Base-by-base conservation (phyloP, 176 grass and related monocot species). In the Triticum turgidum region DNA sequence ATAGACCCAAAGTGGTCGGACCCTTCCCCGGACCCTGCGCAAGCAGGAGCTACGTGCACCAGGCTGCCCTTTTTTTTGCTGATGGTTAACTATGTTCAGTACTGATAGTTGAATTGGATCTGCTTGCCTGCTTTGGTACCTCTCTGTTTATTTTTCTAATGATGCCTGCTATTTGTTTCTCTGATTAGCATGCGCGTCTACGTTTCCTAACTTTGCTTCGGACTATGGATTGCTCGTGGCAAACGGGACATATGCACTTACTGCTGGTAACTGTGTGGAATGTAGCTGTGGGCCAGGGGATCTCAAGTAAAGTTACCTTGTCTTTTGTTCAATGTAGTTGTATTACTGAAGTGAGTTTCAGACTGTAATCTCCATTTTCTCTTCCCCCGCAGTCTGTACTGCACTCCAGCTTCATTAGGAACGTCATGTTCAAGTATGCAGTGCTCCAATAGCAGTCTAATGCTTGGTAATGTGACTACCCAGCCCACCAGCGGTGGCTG, bases 231-330 rank as follows among this genome's bases (percentile, higher is more conserved):
- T 94, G 80, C 77, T 99, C 18, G 97, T 94, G 83, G 97, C 94
- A 84, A 99, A 99, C 85, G 92, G 92, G 12, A 96, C 88, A 30
- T 99, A 96, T 73, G 86, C 89, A 77, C 88, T 99, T 22, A 96
- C 97, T 49, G 97, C 94, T 54, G 90, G 94, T 39, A 91, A 96
- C 54, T 96, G 97, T 65, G 91, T 99, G 38, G 82, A 94, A 69
- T 99, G 94, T 85, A 96, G 97, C 61, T 99, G 97, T 69, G 97
- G 94, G 3, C 97, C 97, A 86, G 94, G 85, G 29, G 74, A 91
- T 91, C 97, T 94, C 77, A 91, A 94, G 97, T 99, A 91, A 92
- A 29, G 35, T 65, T 77, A 30, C 81, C 64, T 9, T 75, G 21
- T 38, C 4, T 68, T 92, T 56, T 82, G 78, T 54, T 91, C 33